phyloP scores from a whole-genome alignment of 225 moss, liverwort and hornwort genomes.

The Straminergon stramineum region DNA sequence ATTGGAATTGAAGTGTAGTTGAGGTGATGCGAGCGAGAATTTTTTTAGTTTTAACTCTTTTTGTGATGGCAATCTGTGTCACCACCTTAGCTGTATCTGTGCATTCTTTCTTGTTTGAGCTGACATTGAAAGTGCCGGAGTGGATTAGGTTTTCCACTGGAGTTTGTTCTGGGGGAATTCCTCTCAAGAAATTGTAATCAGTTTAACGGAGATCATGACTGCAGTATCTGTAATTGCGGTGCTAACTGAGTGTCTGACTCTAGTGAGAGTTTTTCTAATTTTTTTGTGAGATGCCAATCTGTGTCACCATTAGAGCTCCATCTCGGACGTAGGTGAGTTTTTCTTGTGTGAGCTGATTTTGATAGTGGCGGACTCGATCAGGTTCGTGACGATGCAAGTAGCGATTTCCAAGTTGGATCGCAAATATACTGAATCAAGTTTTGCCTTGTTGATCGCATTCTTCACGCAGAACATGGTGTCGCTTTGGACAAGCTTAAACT shows the following conservation, averaged over 20 bases:
- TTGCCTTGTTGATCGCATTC: background rate
- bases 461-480: conserved; percentile 3
- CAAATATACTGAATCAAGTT: background rate
- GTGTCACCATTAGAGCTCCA: background rate
- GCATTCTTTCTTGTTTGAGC: background rate
- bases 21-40: background rate
- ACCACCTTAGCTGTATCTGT: background rate
- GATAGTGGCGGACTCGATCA: background rate
- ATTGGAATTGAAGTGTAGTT: background rate
- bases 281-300: background rate
- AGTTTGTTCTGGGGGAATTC: background rate
- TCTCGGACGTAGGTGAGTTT: background rate
- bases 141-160: background rate
- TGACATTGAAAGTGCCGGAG: background rate
- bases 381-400: background rate
- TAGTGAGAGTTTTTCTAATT: too few relatives aligned
- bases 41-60: background rate
- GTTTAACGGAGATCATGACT: background rate
- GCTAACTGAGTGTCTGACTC: background rate
- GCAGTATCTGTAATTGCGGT: background rate
- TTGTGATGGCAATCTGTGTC: background rate
- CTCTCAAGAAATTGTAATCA: background rate
- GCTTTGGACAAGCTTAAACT: background rate
- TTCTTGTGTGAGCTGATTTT: background rate
- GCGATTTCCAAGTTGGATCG: background rate